Conservation (phyloP, 805 yeast genomes). For the Candida hispaniensis region DNA sequence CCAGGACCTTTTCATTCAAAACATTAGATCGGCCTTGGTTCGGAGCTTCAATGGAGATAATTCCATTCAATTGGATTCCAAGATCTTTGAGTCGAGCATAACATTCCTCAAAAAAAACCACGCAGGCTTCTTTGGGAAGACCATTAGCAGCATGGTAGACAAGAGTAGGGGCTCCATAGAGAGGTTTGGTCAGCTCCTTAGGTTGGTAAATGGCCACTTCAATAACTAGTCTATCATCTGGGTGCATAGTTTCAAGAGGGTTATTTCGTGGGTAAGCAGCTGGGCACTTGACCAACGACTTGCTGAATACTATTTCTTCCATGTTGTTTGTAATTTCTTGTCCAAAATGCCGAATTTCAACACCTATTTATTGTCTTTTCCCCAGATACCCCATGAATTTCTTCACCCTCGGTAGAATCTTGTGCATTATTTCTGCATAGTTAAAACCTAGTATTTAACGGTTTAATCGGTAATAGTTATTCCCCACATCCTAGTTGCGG, state of each 20-base stretch:
- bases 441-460: too few species aligned
- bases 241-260: conserved; percentile 12
- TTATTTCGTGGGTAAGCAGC: conserved; percentile 14
- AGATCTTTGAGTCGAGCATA: conserved; percentile 7
- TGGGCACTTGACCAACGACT: conserved; percentile 12
- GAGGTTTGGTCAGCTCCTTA: conserved; percentile 11
- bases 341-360: too few species aligned
- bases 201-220: conserved; percentile 13
- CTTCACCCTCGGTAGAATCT: too few species aligned
- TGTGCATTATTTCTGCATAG: too few species aligned
- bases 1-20: conserved; percentile 19
- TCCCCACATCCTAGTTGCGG: too few species aligned
- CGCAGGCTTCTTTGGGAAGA: conserved; percentile 5
- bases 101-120: conserved; percentile 8
- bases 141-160: conserved; percentile 14
- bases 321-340: too few species aligned
- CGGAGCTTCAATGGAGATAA: conserved; percentile 18
- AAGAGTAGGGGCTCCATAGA: conserved; percentile 11
- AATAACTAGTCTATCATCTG: conserved; percentile 6
- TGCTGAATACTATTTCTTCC: conserved; percentile 14
- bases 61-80: conserved; percentile 13
- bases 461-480: too few species aligned
- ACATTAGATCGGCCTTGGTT: conserved; percentile 20
- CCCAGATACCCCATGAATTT: too few species aligned
- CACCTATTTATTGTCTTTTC: too few species aligned